Conservation (phyloP, 2,329 filamentous ascomycete species). For the Fusarium guadeloupense region DNA sequence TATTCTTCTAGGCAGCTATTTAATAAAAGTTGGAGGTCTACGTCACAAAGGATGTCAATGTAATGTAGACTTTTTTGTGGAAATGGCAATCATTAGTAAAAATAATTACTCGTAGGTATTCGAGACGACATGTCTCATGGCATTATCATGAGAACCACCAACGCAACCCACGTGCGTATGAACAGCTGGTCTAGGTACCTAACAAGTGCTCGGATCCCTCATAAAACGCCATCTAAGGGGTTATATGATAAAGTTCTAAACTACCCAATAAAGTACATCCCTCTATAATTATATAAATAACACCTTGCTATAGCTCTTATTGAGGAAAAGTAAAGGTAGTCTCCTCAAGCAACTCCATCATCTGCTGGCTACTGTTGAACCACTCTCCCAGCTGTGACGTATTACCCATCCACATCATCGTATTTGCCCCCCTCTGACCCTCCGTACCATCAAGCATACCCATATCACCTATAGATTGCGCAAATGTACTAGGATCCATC, state of each 20-base stretch:
- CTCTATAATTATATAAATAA: neutral
- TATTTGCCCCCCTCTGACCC: constrained; percentile 34
- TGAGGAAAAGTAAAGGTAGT: constrained; percentile 40
- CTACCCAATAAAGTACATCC: neutral
- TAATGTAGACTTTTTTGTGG: no score
- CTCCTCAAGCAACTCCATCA: constrained; percentile 50
- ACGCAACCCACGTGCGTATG: neutral
- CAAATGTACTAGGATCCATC: constrained; percentile 11
- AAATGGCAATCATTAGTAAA: neutral
- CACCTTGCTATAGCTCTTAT: neutral
- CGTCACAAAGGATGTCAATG: neutral
- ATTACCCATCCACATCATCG: constrained; percentile 51
- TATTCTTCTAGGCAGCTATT: neutral
- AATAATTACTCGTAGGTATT: neutral
- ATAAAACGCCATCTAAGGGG: no score
- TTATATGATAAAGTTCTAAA: neutral
- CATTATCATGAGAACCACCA: constrained; percentile 10
- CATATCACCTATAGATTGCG: constrained; percentile 22
- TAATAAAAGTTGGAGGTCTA: neutral
- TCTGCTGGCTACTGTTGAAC: constrained; percentile 52
- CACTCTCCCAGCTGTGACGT: constrained; percentile 51
- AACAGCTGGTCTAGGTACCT: neutral
- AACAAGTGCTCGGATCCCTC: neutral
- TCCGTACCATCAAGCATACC: constrained; percentile 16
- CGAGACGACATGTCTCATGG: neutral